These are phyloP conservation scores for Graphilbum sp. DNA, from an alignment of 2,329 filamentous ascomycete genomes.

Conservation along the genomic window DNA sequence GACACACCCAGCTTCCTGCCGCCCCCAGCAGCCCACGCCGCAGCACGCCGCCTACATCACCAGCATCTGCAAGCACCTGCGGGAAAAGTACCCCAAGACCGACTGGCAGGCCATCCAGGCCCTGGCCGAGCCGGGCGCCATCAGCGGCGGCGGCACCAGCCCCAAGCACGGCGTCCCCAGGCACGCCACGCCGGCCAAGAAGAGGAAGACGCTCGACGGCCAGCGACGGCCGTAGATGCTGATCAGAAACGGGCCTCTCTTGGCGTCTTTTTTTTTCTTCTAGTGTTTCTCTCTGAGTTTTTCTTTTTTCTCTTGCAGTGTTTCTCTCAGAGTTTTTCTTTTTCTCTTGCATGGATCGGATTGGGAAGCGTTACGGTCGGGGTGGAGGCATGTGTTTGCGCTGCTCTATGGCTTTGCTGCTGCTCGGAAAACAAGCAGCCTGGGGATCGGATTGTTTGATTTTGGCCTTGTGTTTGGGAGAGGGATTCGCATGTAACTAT, in stretches of 20 bases:
- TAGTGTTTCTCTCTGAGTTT: neutral
- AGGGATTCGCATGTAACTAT: no score
- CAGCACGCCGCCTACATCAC: neutral
- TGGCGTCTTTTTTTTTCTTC: neutral
- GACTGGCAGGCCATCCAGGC: neutral
- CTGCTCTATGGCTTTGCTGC: no score
- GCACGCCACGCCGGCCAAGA: neutral
- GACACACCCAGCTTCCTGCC: neutral
- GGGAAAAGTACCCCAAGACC: neutral
- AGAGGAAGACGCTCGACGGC: neutral
- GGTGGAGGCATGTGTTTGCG: no score
- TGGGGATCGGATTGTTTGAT: no score
- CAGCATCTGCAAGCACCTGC: neutral
- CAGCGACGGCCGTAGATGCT: no score
- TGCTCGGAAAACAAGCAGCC: no score
- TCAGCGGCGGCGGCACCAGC: no score
- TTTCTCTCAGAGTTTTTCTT: neutral
- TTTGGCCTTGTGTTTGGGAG: no score
- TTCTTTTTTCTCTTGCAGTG: neutral
- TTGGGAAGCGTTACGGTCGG: no score
- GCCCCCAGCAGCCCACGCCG: neutral
- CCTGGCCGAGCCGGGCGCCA: neutral
- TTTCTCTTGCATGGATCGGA: neutral
- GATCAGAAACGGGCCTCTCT: no score
- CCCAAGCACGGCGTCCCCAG: neutral